Evolutionary conservation across 768 basidiomycete species (phyloP).

Genomic region (Hydnum rufescens): DNA sequence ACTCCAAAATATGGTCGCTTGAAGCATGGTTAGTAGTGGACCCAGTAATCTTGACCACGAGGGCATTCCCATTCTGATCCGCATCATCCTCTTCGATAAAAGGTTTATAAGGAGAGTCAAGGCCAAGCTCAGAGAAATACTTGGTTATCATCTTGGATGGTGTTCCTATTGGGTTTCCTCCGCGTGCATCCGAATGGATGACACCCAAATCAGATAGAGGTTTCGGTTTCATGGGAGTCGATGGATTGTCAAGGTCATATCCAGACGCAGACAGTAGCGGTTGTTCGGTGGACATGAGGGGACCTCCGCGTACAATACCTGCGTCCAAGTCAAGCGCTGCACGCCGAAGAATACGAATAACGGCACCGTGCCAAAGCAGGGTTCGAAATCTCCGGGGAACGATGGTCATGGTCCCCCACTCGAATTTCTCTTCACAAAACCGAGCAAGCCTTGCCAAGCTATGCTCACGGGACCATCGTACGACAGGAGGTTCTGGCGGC

Average conservation of each 20-base stretch:
- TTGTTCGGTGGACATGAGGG: not conserved
- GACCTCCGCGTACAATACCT: not conserved
- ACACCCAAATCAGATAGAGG: not conserved
- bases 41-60: conserved; percentile 43
- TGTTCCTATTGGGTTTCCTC: conserved; percentile 23
- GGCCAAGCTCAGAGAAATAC: conserved; percentile 31
- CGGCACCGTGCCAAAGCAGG: conserved; percentile 58
- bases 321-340: conserved; percentile 32
- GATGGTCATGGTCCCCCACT: conserved; percentile 73
- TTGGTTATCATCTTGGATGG: conserved; percentile 31
- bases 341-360: conserved; percentile 52
- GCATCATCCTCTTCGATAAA: conserved; percentile 14
- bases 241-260: not conserved
- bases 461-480: conserved; percentile 36
- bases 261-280: not conserved
- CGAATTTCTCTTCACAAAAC: conserved; percentile 73
- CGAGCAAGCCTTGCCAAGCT: conserved; percentile 52
- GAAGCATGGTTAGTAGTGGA: conserved; percentile 43
- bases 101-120: conserved; percentile 14
- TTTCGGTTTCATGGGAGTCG: not conserved
- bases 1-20: conserved; percentile 55
- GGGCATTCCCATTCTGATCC: conserved; percentile 21
- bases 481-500: conserved; percentile 10
- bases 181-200: not conserved
- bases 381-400: conserved; percentile 73